Evolutionary conservation across 108 stramenopile genomes (phyloP), one percentile per base, ranked within the genome.

Genomic region (Nitzschia inconspicua): DNA sequence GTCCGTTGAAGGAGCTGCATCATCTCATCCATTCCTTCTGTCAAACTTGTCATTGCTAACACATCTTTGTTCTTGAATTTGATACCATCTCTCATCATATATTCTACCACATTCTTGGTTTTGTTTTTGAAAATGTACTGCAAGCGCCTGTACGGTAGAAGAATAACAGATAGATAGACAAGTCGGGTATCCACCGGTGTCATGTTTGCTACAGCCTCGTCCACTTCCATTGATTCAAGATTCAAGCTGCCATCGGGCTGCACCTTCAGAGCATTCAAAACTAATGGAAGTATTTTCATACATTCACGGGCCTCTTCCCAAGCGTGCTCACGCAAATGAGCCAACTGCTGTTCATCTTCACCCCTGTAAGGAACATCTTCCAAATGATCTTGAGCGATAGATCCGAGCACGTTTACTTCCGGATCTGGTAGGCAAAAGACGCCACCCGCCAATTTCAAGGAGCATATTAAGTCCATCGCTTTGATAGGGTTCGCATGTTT

Each of bases 41-140:
- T 44, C 4, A 89, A 56, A 23, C 53, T 66, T 5, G 57, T 40
- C 22, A 89, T 72, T 41, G 57, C 78, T 43, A 63, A 53, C 14
- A 75, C 68, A 48, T 93, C 88, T 23, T 73, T 78, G 51, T 80
- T 78, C 35, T 82, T 74, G 51, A 85, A 93, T 57, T 93, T 93
- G 50, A 93, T 71, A 13, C 81, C 60, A 42, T 93, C 87, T 48
- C 82, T 82, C 22, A 89, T 72, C 78, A 93, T 85, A 60, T 82
- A 84, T 28, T 80, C 47, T 2, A 72, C 73, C 3, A 89, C 80
- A 24, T 55, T 42, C 11, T 68, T 62, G 9, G 58, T 61, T 19
- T 72, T 74, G 51, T 84, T 83, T 8, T 69, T 72, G 47, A 86
- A 81, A 10, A 65, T 53, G 36, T 82, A 92, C 13, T 71, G 60